Evolutionary conservation across 2,329 filamentous ascomycete genomes (phyloP).

Genomic region (Cordyceps sp.): DNA sequence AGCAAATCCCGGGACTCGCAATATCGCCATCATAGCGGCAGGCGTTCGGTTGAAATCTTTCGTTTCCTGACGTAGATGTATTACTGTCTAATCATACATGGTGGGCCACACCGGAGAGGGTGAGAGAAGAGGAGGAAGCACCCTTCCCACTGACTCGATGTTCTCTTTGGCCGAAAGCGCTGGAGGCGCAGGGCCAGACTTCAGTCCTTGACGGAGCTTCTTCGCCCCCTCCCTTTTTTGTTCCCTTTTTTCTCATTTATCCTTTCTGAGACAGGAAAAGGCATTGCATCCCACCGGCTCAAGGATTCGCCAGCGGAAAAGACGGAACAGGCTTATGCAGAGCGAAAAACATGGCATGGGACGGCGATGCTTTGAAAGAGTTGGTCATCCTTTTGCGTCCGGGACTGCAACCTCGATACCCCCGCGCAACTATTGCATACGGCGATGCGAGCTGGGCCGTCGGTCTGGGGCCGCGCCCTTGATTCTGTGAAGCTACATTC

Average conservation of each 20-base stretch:
- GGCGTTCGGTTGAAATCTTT: slow-evolving; percentile 34
- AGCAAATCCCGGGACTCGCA: slow-evolving; percentile 16
- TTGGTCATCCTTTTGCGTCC: too few relatives aligned
- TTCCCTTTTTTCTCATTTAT: background rate
- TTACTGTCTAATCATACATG: slow-evolving; percentile 35
- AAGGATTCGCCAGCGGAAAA: too few relatives aligned
- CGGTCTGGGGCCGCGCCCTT: too few relatives aligned
- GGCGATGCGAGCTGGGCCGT: too few relatives aligned
- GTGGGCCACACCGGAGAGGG: slow-evolving; percentile 7
- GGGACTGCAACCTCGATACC: too few relatives aligned
- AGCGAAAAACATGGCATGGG: too few relatives aligned
- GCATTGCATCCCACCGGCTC: too few relatives aligned
- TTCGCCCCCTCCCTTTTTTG: background rate
- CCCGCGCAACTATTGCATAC: too few relatives aligned
- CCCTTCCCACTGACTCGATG: slow-evolving; percentile 1
- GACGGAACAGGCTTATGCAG: too few relatives aligned
- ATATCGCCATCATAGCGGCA: slow-evolving; percentile 33
- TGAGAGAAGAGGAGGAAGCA: background rate
- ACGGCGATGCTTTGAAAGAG: too few relatives aligned
- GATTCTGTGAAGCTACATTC: too few relatives aligned
- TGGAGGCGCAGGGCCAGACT: slow-evolving; percentile 2
- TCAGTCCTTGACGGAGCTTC: slow-evolving; percentile 2
- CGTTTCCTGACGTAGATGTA: slow-evolving; percentile 33
- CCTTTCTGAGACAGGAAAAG: background rate
- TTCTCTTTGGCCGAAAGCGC: slow-evolving; percentile 3